Evolutionary conservation across 1,139 yeast genomes (phyloP).

Genomic region (Diutina ranongensis): DNA sequence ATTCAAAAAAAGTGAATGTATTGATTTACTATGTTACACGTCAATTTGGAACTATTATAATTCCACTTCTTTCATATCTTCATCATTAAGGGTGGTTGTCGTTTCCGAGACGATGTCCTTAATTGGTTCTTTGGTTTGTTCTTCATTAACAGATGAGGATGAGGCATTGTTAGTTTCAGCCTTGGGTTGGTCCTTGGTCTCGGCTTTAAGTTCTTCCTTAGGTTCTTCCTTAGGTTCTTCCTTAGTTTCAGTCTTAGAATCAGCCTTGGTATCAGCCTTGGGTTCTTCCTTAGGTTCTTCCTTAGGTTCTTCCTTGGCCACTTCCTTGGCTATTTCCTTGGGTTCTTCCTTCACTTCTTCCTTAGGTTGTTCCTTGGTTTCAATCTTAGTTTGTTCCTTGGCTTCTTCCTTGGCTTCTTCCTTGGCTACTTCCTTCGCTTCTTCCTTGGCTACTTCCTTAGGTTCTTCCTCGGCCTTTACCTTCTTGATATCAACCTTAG

Average conservation of each 20-base stretch:
- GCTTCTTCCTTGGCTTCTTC: too few species aligned
- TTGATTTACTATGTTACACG: not conserved
- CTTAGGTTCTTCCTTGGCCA: not conserved
- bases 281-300: slow-evolving; percentile 7
- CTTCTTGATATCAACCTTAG: not conserved
- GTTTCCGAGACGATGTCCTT: slow-evolving; percentile 7
- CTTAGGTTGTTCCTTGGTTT: too few species aligned
- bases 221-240: slow-evolving; percentile 6
- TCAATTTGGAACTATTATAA: slow-evolving; percentile 8
- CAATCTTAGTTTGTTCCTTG: not conserved
- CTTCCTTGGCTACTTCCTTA: slow-evolving; percentile 6
- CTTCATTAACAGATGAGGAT: too few species aligned
- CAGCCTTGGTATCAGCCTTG: slow-evolving; percentile 11
- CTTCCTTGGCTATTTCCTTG: not conserved
- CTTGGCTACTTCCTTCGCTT: slow-evolving; percentile 10
- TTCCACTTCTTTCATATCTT: slow-evolving; percentile 13
- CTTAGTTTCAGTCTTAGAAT: not conserved
- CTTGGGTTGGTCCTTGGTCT: slow-evolving; percentile 8
- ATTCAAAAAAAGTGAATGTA: too few species aligned
- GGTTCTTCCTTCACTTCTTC: too few species aligned
- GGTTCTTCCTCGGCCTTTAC: not conserved
- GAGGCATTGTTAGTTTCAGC: slow-evolving; percentile 7
- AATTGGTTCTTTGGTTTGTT: slow-evolving; percentile 6
- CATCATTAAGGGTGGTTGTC: slow-evolving; percentile 3
- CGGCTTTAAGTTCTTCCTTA: slow-evolving; percentile 11